Conservation (phyloP, 148 eudicot genomes). For the Polygonum maritimum region DNA sequence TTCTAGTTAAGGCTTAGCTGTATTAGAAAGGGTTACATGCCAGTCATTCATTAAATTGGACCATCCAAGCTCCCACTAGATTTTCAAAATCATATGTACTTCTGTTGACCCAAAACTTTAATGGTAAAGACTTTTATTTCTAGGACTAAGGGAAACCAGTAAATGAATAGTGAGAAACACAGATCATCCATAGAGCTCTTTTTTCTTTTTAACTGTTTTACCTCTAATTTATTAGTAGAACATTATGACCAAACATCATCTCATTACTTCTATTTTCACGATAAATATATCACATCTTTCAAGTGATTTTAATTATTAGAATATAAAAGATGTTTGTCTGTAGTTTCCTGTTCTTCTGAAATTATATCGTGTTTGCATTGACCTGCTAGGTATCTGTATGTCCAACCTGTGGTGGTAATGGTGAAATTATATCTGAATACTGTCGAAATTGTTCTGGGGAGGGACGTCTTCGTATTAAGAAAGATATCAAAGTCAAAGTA, state of each 20-base stretch:
- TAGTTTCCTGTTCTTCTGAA: not conserved
- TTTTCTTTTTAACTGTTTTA: not conserved
- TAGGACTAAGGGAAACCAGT: not conserved
- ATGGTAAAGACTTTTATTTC: not conserved
- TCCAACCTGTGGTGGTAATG: conserved; percentile 92
- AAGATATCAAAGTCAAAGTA: conserved; percentile 90
- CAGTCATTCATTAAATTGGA: not conserved
- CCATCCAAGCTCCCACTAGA: not conserved
- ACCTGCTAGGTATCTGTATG: conserved; percentile 74
- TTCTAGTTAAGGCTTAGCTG: not conserved
- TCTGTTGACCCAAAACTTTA: not conserved
- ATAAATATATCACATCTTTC: not conserved
- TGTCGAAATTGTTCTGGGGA: conserved; percentile 94
- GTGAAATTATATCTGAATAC: conserved; percentile 82
- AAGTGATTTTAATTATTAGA: not conserved
- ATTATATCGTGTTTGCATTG: not conserved
- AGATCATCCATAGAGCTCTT: not conserved
- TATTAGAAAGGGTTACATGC: not conserved
- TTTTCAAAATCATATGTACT: not conserved
- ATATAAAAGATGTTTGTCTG: not conserved
- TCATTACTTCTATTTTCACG: not conserved
- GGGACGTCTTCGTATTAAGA: conserved; percentile 79
- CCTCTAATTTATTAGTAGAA: not conserved
- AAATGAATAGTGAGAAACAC: not conserved
- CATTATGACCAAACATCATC: not conserved